Base-by-base conservation (phyloP, 2,329 filamentous ascomycete species). In the Colletotrichum karsti region DNA sequence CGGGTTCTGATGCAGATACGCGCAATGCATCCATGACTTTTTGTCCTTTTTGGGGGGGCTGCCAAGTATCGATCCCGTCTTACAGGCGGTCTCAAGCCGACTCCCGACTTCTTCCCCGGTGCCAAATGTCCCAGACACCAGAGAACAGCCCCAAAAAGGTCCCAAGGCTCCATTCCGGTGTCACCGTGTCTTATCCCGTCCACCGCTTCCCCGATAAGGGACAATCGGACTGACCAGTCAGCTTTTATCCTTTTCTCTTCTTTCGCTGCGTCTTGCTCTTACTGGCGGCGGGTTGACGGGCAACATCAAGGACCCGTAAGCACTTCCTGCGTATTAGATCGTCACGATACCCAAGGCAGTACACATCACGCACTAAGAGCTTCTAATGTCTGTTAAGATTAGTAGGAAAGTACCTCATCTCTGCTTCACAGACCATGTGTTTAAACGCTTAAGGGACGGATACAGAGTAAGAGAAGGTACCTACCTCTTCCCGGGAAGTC, bases 1-100 rank as follows among this genome's bases (percentile, higher is more conserved):
- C 35, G 57, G 56, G 35, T 62, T 59, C 51, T 68, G 65, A 59
- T 65, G 65, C 60, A 64, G 60, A 67, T 67, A 59, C 53, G 64
- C 64, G 60, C 60, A 59, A 67, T 67, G 60, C 60, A 67, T 59
- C 51, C 46, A 64, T 61, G 46, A 33, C n/a, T n/a, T n/a, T n/a
- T n/a, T n/a, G n/a, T n/a, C n/a, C n/a, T n/a, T 56, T 61, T 54
- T 24, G 28, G 37, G 37, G 37, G 56, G 22, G 48, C 53, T 68
- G 60, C 64, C 60, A 64, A 58, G 64, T 58, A 64, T 54, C 24
- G 30, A 12, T 30, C 42, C 50, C 33, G 35, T 63, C 28, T 63
- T 35, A 50, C 55, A 55, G 48, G 62, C 46, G 55, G 35, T 37
- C 26, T 28, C 46, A 42, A 63, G 58, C 58, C 63, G 48, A 30